These are phyloP conservation scores for Trametes cubensis DNA, from an alignment of 768 basidiomycete genomes.

Conservation along the genomic window DNA sequence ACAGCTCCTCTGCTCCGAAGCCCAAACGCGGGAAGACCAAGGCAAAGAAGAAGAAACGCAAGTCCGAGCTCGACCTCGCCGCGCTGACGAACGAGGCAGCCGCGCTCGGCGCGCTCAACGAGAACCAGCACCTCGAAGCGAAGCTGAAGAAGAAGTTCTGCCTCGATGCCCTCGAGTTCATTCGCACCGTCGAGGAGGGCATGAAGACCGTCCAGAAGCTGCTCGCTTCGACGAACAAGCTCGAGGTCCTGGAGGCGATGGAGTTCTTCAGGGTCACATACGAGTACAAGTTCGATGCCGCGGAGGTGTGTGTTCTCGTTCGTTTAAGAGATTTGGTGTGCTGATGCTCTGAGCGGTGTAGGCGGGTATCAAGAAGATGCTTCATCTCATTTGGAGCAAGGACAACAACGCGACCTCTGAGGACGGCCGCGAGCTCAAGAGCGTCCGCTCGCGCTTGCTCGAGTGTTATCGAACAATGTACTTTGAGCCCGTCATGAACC, in stretches of 20 bases:
- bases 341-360: slow-evolving; percentile 33
- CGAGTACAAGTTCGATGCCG: slow-evolving; percentile 78
- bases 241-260: slow-evolving; percentile 82
- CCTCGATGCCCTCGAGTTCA: slow-evolving; percentile 83
- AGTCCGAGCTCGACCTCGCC: slow-evolving; percentile 72
- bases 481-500: slow-evolving; percentile 78
- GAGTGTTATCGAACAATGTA: slow-evolving; percentile 89
- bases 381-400: slow-evolving; percentile 96
- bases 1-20: slow-evolving; percentile 35
- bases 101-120: slow-evolving; percentile 68
- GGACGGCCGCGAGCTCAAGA: slow-evolving; percentile 80
- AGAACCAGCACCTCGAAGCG: slow-evolving; percentile 64
- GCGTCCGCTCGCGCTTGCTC: slow-evolving; percentile 81
- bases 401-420: slow-evolving; percentile 82
- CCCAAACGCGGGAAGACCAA: slow-evolving; percentile 33
- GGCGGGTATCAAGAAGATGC: slow-evolving; percentile 92
- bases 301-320: slow-evolving; percentile 54
- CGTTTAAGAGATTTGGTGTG: neutral
- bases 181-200: slow-evolving; percentile 64
- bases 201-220: slow-evolving; percentile 75
- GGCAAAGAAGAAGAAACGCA: slow-evolving; percentile 52
- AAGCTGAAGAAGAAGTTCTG: slow-evolving; percentile 85
- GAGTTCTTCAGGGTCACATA: slow-evolving; percentile 86
- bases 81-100: slow-evolving; percentile 72
- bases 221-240: slow-evolving; percentile 83